Conservation (phyloP, 2,329 filamentous ascomycete species). For the Verticillium albo-atrum region DNA sequence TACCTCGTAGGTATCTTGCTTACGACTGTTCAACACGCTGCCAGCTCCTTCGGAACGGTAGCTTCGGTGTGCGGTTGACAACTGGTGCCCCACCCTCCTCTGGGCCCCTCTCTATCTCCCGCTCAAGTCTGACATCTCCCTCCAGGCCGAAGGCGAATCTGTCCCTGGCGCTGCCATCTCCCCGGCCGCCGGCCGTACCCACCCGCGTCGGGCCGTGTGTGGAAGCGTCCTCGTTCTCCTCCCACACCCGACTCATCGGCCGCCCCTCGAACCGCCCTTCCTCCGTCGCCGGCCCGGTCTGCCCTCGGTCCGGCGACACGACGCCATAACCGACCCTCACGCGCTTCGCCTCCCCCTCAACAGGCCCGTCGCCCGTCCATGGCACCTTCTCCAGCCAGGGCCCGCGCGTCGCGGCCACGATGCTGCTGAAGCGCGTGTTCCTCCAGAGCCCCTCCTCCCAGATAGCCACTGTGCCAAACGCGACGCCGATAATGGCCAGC, state of each 20-base stretch:
- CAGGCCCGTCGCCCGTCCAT: slow-evolving; percentile 16
- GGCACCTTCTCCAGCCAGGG: slow-evolving; percentile 27
- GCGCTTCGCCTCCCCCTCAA: not conserved
- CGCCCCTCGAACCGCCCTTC: not conserved
- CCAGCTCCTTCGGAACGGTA: not conserved
- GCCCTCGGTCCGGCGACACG: slow-evolving; percentile 11
- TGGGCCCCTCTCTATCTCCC: not conserved
- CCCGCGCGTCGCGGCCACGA: slow-evolving; percentile 32
- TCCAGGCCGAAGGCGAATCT: slow-evolving; percentile 25
- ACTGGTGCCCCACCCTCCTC: not conserved
- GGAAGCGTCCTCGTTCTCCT: not conserved
- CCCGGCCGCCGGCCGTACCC: slow-evolving; percentile 5
- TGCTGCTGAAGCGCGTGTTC: slow-evolving; percentile 32
- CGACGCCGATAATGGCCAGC: slow-evolving; percentile 20
- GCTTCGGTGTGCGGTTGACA: not conserved
- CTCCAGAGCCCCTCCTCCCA: slow-evolving; percentile 25
- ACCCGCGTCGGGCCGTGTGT: not conserved
- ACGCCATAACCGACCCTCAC: slow-evolving; percentile 12
- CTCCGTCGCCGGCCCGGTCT: slow-evolving; percentile 14
- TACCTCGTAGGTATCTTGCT: too few species aligned
- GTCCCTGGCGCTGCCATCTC: slow-evolving; percentile 14
- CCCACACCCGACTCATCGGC: not conserved
- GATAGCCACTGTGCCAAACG: slow-evolving; percentile 24
- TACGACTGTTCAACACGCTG: not conserved
- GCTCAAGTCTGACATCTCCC: slow-evolving; percentile 22